Conservation (phyloP, 2,329 filamentous ascomycete genomes). For the Parastagonospora nodorum region DNA sequence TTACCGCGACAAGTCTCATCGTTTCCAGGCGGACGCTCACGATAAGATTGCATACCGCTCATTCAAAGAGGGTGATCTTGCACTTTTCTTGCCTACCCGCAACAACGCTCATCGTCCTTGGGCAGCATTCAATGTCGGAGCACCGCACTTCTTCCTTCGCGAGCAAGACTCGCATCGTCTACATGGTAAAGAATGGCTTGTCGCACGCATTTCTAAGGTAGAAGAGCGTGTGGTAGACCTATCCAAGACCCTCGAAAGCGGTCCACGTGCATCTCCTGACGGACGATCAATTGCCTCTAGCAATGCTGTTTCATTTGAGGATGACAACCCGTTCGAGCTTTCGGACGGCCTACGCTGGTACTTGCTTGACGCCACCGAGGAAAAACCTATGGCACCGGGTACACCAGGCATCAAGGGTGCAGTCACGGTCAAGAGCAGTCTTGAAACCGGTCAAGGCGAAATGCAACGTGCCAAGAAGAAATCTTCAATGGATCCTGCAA, state of each 20-base stretch:
- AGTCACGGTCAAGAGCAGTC: constrained; percentile 85
- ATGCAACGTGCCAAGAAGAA: constrained; percentile 53
- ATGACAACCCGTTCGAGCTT: constrained; percentile 96
- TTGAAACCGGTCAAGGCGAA: constrained; percentile 82
- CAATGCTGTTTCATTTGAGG: constrained; percentile 65
- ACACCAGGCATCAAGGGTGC: constrained; percentile 85
- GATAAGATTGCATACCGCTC: constrained; percentile 95
- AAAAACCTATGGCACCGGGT: constrained; percentile 85
- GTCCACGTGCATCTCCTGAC: constrained; percentile 50
- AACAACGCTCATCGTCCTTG: constrained; percentile 94
- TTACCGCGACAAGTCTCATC: constrained; percentile 86
- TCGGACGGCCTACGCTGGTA: constrained; percentile 97
- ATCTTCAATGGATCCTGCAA: constrained; percentile 54
- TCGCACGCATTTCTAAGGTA: constrained; percentile 87
- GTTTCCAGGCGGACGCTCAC: constrained; percentile 80
- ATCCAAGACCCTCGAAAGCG: constrained; percentile 71
- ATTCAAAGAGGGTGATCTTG: constrained; percentile 96
- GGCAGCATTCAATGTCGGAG: constrained; percentile 98
- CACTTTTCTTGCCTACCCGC: constrained; percentile 89
- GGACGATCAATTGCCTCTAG: constrained; percentile 58
- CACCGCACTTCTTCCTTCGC: constrained; percentile 93
- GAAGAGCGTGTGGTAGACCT: constrained; percentile 94
- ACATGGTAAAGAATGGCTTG: constrained; percentile 88
- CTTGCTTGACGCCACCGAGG: constrained; percentile 88
- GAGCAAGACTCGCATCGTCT: constrained; percentile 90